Percentiles rank a stretch among this genome's conserved stretches.
Evolutionary conservation across 2,329 filamentous ascomycete species (phyloP).

Genomic region (Exophiala oligosperma): DNA sequence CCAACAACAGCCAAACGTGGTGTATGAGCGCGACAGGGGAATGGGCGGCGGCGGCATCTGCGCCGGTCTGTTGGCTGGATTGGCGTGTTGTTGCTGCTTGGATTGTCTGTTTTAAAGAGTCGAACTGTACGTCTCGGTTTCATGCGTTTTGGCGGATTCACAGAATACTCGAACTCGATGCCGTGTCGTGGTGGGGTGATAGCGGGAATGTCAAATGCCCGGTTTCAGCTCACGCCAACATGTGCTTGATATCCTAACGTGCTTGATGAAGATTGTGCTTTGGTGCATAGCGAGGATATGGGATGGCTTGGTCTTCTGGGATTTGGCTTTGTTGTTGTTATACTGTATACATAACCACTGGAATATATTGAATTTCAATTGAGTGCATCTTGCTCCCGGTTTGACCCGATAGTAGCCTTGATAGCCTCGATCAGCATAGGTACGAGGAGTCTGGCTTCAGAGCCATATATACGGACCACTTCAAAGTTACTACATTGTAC

Average conservation of each 20-base stretch:
- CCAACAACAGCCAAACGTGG: slow-evolving; percentile 39
- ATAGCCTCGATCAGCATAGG: no score
- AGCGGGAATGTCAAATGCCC: no score
- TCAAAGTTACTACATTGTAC: no score
- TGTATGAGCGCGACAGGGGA: slow-evolving; percentile 36
- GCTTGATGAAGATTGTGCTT: neutral
- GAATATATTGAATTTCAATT: neutral
- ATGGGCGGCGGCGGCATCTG: slow-evolving; percentile 41
- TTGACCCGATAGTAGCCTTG: no score
- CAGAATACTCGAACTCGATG: no score
- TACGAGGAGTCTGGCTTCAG: no score
- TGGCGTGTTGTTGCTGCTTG: slow-evolving; percentile 53
- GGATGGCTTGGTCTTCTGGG: neutral
- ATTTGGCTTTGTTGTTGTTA: neutral
- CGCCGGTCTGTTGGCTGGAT: slow-evolving; percentile 47
- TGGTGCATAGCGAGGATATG: slow-evolving; percentile 2
- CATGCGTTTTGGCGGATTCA: neutral
- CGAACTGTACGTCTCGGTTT: neutral
- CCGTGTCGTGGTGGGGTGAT: no score
- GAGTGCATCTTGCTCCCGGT: no score
- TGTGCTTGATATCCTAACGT: no score
- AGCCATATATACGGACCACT: no score
- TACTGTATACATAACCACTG: neutral
- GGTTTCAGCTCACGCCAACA: no score
- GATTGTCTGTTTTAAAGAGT: slow-evolving; percentile 44